Base-by-base conservation (phyloP, 441 rosid species). In the Croton setiger region DNA sequence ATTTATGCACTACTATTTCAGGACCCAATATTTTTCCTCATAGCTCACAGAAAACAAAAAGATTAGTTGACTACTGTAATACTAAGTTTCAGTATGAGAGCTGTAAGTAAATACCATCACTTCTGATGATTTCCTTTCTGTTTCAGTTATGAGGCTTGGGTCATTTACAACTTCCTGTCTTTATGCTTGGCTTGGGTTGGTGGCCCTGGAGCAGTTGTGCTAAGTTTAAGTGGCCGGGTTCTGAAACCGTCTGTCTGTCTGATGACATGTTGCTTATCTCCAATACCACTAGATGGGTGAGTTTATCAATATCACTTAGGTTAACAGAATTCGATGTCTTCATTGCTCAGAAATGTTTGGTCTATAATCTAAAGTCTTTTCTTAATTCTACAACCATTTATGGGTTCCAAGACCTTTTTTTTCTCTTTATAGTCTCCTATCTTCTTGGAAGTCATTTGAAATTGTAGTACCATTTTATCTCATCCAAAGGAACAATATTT, bases 91-190 rank as follows among this genome's bases (percentile, higher is more conserved):
- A 48, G 9, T 8, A 8, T 21, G 51, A 52, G 27, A 31, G 44
- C 56, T n/a, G 11, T 21, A 44, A 51, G 7, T 37, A 37, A 58
- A 10, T 37, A 36, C 52, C 51, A 36, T 44, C n/a, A 13, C n/a
- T 66, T 45, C 66, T 74, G 59, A 74, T 77, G 53, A 44, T 75
- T 57, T 58, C 14, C 35, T 45, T 60, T 43, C 66, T 82, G 71
- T 85, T 81, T 69, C 93, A 93, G 98, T 18, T 93, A 93, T 79
- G 98, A 93, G 82, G 98, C 98, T 60, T 93, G 98, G 98, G 98
- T 93, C 78, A 93, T 93, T 57, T 93, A 93, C 71, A 93, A 93
- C 72, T 93, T 93, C 78, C 71, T 91, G 65, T 88, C 97, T 5
- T 68, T 93, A 66, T 93, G 97, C 81, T 86, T 93, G 74, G 98